Base-by-base conservation (phyloP, 2,329 filamentous ascomycete species). In the Paecilomyces variotii region DNA sequence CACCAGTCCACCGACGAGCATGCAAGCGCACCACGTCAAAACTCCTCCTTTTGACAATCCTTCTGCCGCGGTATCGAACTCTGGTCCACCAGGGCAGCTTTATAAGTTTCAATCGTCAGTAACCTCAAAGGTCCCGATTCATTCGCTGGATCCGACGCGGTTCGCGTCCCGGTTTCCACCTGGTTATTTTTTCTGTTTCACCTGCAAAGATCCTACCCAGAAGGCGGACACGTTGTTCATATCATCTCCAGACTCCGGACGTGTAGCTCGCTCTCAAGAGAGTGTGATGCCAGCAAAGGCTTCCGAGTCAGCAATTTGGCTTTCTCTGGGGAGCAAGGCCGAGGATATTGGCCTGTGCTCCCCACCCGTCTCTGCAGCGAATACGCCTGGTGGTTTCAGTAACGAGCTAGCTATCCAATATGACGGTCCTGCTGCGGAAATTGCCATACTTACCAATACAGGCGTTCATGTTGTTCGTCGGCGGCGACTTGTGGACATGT, bases 401-500 rank as follows among this genome's bases (percentile, higher is more conserved):
- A 99, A 99, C 66, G 94, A 99, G 75, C 80, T 97, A 58, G 91
- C 94, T 1, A 88, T 96, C n/a, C 95, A 99, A 67, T 99, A 94
- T 66, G 94, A 99, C 68, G 82, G 89, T 60, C 80, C 86, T 0
- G 83, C 88, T 0, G 86, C 88, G 55, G 93, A 99, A 70, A 86
- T 97, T 63, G 94, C 93, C 0, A 85, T 99, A 53, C 81, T 99
- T 57, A 97, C 94, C 32, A 96, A 94, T 66, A 91, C 85, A 12
- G 94, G 94, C 2, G 85, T 99, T 56, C 91, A 97, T 67, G 83
- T 96, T 6, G 84, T 97, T 57, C 87, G 91, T 57, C 82, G 94
- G 55, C 84, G 91, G 67, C 83, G 94, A 57, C 81, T 97, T 4
- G 91, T 97, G 0, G 94, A 99, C 70, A 88, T 96, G 7, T 96